A percentile compares a stretch with the other conserved stretches of the same genome.
Evolutionary conservation across 2,329 filamentous ascomycete species (phyloP).

Genomic region (Monosporascus sp.): DNA sequence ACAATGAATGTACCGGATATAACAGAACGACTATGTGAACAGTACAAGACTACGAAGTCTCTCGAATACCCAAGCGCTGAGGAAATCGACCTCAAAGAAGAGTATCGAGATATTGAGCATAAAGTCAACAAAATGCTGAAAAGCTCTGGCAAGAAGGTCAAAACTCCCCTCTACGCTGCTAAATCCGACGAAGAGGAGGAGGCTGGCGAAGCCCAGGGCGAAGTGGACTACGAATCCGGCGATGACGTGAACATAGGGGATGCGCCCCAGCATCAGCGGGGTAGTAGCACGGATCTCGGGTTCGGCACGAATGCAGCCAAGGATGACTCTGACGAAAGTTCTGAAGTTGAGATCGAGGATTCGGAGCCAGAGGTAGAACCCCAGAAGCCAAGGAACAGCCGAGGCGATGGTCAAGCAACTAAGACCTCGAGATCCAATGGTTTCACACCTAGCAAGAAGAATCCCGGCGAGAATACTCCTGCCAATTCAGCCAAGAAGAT

Average conservation of each 20-base stretch:
- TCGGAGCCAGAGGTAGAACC: constrained; percentile 13
- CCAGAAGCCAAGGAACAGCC: neutral
- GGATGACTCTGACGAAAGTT: constrained; percentile 1
- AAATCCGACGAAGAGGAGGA: constrained; percentile 20
- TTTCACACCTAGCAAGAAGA: neutral
- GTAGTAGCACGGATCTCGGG: constrained; percentile 16
- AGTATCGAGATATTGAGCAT: constrained; percentile 20
- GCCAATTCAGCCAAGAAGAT: constrained; percentile 1
- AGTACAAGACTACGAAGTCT: constrained; percentile 15
- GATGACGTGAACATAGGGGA: constrained; percentile 2
- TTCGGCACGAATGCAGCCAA: constrained; percentile 1
- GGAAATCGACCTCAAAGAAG: constrained; percentile 15
- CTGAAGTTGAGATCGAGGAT: constrained; percentile 13
- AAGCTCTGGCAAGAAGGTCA: constrained; percentile 1
- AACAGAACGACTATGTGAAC: constrained; percentile 12
- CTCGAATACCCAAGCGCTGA: constrained; percentile 16
- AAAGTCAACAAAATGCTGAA: constrained; percentile 19
- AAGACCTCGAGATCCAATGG: constrained; percentile 1
- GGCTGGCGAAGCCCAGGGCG: constrained; percentile 1
- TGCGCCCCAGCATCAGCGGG: neutral
- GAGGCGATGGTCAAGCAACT: neutral
- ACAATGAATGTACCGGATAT: constrained; percentile 19
- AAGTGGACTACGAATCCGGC: neutral
- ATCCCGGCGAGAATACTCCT: neutral
- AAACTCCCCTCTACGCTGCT: constrained; percentile 12